Conservation (phyloP, 2,329 filamentous ascomycete species). For the Talaromyces sp. region DNA sequence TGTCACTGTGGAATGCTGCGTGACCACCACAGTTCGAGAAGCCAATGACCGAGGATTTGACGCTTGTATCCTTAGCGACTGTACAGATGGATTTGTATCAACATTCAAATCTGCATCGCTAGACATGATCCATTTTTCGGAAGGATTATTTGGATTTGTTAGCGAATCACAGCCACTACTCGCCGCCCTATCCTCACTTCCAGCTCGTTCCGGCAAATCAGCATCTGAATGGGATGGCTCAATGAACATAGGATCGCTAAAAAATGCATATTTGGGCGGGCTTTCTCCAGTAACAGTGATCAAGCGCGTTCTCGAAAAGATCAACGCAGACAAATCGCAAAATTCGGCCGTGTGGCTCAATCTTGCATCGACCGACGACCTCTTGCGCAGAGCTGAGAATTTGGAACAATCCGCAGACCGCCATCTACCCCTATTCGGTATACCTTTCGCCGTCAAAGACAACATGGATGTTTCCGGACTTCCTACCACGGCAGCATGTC, state of each 20-base stretch:
- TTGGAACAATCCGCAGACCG: conserved; percentile 24
- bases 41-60: conserved; percentile 61
- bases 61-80: conserved; percentile 53
- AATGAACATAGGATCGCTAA: conserved; percentile 15
- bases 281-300: conserved; percentile 45
- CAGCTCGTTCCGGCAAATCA: conserved; percentile 16
- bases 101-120: conserved; percentile 36
- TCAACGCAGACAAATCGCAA: background rate
- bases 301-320: conserved; percentile 24
- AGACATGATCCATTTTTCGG: conserved; percentile 37
- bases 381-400: conserved; percentile 42
- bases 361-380: conserved; percentile 34
- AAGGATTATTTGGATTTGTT: conserved; percentile 37
- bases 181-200: conserved; percentile 7
- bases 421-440: conserved; percentile 44
- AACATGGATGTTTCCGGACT: conserved; percentile 47
- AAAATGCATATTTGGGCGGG: conserved; percentile 28
- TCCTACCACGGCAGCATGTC: conserved; percentile 49
- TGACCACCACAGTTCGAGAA: conserved; percentile 55
- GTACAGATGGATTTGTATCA: conserved; percentile 35
- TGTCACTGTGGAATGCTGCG: conserved; percentile 59
- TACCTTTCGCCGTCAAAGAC: conserved; percentile 51
- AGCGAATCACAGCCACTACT: conserved; percentile 25
- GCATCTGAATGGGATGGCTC: conserved; percentile 10
- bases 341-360: conserved; percentile 15